These are phyloP conservation scores for Coccomyxa sp. DNA, from an alignment of 139 green algal genomes.

Conservation along the genomic window DNA sequence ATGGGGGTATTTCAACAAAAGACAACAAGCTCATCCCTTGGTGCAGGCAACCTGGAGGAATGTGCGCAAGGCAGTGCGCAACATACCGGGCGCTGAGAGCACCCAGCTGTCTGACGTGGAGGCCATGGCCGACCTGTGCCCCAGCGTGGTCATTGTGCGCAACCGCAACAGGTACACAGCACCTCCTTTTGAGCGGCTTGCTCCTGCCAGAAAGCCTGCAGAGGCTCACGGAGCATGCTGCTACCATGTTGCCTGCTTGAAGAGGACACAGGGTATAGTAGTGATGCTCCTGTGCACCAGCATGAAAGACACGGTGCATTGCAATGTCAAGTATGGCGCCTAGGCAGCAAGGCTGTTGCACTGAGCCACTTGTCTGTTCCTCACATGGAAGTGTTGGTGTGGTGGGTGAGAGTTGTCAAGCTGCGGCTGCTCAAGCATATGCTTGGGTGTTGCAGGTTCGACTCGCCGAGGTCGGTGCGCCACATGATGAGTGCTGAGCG, in stretches of 20 bases:
- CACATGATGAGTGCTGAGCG: not conserved
- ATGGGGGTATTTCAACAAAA: no score
- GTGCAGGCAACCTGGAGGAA: conserved; percentile 15
- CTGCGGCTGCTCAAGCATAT: no score
- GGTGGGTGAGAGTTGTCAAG: no score
- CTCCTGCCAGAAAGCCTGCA: not conserved
- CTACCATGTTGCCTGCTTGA: no score
- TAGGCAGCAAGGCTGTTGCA: no score
- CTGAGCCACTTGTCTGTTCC: no score
- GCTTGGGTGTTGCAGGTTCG: not conserved
- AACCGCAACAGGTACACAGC: not conserved
- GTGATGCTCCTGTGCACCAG: no score
- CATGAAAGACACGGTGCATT: no score
- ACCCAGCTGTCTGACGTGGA: conserved; percentile 29
- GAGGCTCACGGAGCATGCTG: not conserved
- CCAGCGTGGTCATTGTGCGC: conserved; percentile 30
- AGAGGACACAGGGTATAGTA: no score
- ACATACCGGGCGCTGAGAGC: conserved; percentile 5
- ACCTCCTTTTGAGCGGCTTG: not conserved
- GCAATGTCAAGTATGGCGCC: no score
- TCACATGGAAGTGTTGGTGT: no score
- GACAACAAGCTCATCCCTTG: not conserved
- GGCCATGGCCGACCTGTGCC: conserved; percentile 38
- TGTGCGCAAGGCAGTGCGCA: not conserved
- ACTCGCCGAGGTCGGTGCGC: not conserved